Evolutionary conservation across 2,329 filamentous ascomycete species (phyloP), one percentile per base, ranked within the genome.

Genomic region (Helotiales sp.): DNA sequence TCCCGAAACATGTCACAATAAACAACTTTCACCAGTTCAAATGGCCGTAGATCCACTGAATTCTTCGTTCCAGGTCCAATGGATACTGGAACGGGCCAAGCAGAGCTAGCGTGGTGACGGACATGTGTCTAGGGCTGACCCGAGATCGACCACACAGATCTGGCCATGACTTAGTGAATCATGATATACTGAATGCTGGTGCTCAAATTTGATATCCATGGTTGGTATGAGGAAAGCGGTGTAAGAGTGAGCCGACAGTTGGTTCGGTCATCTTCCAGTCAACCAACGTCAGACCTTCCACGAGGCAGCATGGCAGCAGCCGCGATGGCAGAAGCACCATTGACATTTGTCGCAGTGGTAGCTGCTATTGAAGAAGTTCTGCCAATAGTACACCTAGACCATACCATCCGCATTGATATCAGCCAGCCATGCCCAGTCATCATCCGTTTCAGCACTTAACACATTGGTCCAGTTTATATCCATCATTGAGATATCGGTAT

Each of bases 351-450:
- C n/a, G n/a, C n/a, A n/a, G n/a, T n/a, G n/a, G n/a, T n/a, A n/a
- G n/a, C n/a, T n/a, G n/a, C n/a, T n/a, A n/a, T n/a, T n/a, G n/a
- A n/a, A n/a, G n/a, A n/a, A n/a, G n/a, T n/a, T n/a, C 3, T 30
- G 13, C 13, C 2, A n/a, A 5, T 30, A 24, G 7, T 6, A 26
- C 10, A 5, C 2, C 2, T 40, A 57, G 7, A 57, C 32, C 32
- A 57, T 57, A 17, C 54, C 54, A 15, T n/a, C 32, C 3, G 54
- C 20, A 37, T 57, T 63, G 24, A 68, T 6, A 57, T 68, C 61
- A 34, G 47, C 59, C n/a, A 70, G 47, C 69, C 69, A 70, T 4
- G 69, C 69, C 69, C 69, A 70, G 26, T 70, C 66, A 28, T 67
- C 64, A 2, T 66, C 64, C 13, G 64, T 54, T 28, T 65, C 60